phyloP scores from a whole-genome alignment of 2,329 filamentous ascomycete genomes.

The Penicillium brasilianum region DNA sequence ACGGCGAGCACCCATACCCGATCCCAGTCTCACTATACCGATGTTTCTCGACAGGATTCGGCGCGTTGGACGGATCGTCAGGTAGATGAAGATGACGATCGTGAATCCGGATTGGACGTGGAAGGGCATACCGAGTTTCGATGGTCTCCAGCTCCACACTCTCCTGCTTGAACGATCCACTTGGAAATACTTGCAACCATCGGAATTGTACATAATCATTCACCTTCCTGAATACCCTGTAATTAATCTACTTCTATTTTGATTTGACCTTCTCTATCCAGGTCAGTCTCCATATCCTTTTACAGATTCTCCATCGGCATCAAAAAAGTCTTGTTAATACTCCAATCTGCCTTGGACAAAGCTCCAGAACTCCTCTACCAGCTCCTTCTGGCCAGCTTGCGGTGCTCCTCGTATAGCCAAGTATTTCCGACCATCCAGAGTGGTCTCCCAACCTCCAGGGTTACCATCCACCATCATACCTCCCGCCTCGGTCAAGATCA shows the following conservation, averaged over 20 bases:
- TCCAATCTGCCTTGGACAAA: conserved; percentile 45
- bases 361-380: conserved; percentile 51
- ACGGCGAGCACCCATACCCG: conserved; percentile 15
- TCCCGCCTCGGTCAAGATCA: conserved; percentile 64
- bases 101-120: conserved; percentile 42
- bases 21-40: conserved; percentile 14
- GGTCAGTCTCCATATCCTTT: not conserved
- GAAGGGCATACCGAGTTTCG: conserved; percentile 28
- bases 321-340: conserved; percentile 33
- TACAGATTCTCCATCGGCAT: not conserved
- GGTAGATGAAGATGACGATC: conserved; percentile 58
- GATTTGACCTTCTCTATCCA: not conserved
- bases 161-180: not conserved
- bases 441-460: conserved; percentile 61
- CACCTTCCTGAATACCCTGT: conserved; percentile 21
- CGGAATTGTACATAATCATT: conserved; percentile 20
- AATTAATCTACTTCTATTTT: conserved; percentile 3
- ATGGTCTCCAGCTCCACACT: conserved; percentile 15
- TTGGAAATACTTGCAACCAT: too few species aligned
- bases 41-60: conserved; percentile 54
- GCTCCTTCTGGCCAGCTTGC: conserved; percentile 43
- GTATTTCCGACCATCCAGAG: conserved; percentile 63
- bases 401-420: conserved; percentile 46
- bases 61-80: conserved; percentile 70
- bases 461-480: conserved; percentile 65